Conservation (phyloP, 1,139 yeast species). For the Ogataea hybrid region DNA sequence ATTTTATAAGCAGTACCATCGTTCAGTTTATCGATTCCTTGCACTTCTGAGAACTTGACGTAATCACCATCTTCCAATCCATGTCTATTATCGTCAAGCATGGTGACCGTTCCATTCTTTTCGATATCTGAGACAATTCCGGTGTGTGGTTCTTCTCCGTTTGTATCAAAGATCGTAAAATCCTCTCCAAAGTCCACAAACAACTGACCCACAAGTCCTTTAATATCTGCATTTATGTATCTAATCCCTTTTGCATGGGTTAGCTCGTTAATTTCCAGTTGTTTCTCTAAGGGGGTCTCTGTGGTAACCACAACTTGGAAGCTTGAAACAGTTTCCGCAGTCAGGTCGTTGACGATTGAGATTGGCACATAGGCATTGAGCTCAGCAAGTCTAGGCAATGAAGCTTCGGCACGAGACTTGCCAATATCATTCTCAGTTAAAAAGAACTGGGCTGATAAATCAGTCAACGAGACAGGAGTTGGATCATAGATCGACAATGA, state of each 20-base stretch:
- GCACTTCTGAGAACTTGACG: slow-evolving; percentile 82
- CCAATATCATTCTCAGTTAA: slow-evolving; percentile 72
- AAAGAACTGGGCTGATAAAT: slow-evolving; percentile 88
- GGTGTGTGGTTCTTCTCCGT: slow-evolving; percentile 87
- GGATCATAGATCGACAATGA: slow-evolving; percentile 89
- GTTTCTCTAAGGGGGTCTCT: slow-evolving; percentile 70
- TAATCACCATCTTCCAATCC: slow-evolving; percentile 90
- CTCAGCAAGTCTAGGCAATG: slow-evolving; percentile 68
- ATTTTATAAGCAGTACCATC: slow-evolving; percentile 72
- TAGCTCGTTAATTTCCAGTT: slow-evolving; percentile 68
- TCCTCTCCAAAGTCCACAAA: slow-evolving; percentile 88
- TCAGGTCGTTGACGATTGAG: slow-evolving; percentile 56
- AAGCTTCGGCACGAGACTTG: slow-evolving; percentile 66
- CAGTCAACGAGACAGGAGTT: slow-evolving; percentile 58
- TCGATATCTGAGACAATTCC: slow-evolving; percentile 92
- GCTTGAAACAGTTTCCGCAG: slow-evolving; percentile 48
- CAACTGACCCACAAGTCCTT: slow-evolving; percentile 85
- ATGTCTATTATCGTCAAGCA: slow-evolving; percentile 89
- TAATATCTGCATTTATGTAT: slow-evolving; percentile 75
- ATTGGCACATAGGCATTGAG: slow-evolving; percentile 90
- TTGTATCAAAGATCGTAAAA: slow-evolving; percentile 78
- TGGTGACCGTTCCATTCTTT: slow-evolving; percentile 85
- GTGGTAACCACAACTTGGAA: slow-evolving; percentile 86
- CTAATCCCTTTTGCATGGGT: slow-evolving; percentile 75
- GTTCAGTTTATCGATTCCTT: slow-evolving; percentile 67